Base-by-base conservation (phyloP, 1,139 yeast genomes). In the Entelexis paramagnoliae region DNA sequence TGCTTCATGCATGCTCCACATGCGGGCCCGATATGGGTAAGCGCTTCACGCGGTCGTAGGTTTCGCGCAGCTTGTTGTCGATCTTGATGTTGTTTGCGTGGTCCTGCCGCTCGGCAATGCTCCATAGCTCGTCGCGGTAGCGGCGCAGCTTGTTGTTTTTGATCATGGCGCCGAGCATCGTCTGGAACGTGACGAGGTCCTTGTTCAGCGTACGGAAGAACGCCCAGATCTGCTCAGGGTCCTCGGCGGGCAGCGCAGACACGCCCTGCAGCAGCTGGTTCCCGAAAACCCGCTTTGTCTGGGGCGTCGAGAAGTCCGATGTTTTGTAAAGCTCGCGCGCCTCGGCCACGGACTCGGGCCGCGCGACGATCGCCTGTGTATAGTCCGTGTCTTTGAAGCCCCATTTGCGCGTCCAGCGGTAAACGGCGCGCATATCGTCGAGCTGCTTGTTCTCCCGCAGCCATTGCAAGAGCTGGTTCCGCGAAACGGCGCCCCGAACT, bases 331-430 rank as follows among this genome's bases (percentile, higher is more conserved):
- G 28, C 14, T 39, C 41, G 7, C 62, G 55, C 7, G 62, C 62
- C 35, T 55, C 55, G 2, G 40, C 46, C 3, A 55, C 61, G 2
- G 52, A 36, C 19, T 39, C 32, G 2, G 60, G 55, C 32, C 28
- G 28, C 1, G 58, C 46, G 6, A 53, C 46, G 11, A 56, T 58
- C 5, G 52, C 30, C 11, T 33, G 30, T 2, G 62, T 51, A 17
- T 50, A 26, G 2, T 43, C 51, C 13, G 56, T 49, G 17, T 52
- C 59, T 20, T 52, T 46, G 36, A 59, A 55, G 2, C 62, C 62
- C 62, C 62, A 59, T 32, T 59, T 59, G 30, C 56, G 55, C 11
- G 62, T 59, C 59, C 56, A 55, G 3, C 49, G 40, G 16, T 52
- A 50, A 6, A 59, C 52, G 10, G 48, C 22, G 9, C 43, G 48